Evolutionary conservation across 179 eudicot genomes (phyloP), one percentile per base, ranked within the genome.

Genomic region (Silene noctiflora): DNA sequence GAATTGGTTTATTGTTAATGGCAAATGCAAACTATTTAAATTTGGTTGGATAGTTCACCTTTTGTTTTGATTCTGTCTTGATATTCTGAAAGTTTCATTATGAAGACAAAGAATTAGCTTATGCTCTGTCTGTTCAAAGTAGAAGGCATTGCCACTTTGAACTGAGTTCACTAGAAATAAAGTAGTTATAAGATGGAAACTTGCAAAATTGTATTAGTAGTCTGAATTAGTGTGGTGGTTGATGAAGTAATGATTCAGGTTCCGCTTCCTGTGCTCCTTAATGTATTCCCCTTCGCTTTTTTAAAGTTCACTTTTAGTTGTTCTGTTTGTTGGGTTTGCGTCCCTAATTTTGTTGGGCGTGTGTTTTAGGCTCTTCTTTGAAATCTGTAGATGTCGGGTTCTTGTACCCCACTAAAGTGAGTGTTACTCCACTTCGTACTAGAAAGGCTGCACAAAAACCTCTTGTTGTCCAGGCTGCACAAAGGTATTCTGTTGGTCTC

Each of bases 391-490:
- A 87, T 59, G 71, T 72, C 48, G 78, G 84, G 60, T 77, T 82
- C 69, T 61, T 82, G 73, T 73, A 77, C 60, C 80, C 86, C 67
- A 73, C 81, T 76, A 84, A 81, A 65, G 35, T 81, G 79, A 72
- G 87, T 70, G 73, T 87, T 63, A 31, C 84, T 60, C 59, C 87
- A 31, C 76, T 55, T 65, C 83, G 74, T 62, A 59, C 73, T 12
- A 81, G 73, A 39, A 85, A 76, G 80, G 21, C 75, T 74, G 71
- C 81, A 42, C 75, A 72, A 75, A 86, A 78, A 72, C 71, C 86
- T 64, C 88, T 87, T n/a, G 72, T 83, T 59, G 85, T 89, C 75
- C 89, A 82, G 79, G 98, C 98, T 61, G 67, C 86, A 24, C 83
- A 88, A 73, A 85, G 97, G 97, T 92, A 81, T 63, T 70, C 71